Percentiles rank a stretch among this genome's conserved stretches.
Evolutionary conservation across 2,329 filamentous ascomycete genomes (phyloP).

Genomic region (Phaeosphaeriaceae sp.): DNA sequence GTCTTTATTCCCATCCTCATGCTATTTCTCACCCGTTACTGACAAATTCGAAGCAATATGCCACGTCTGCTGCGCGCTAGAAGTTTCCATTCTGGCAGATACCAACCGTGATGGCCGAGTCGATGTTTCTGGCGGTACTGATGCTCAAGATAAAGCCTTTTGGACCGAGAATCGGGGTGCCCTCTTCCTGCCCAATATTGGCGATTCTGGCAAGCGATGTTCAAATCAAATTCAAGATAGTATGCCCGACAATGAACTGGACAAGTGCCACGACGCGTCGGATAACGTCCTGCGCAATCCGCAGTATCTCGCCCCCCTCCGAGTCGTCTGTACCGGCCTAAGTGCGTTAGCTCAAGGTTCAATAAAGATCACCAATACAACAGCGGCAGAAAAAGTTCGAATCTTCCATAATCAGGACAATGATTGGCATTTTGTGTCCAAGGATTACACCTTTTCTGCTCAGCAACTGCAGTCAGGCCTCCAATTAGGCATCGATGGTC

Average conservation of each 20-base stretch:
- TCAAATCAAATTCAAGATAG: constrained; percentile 7
- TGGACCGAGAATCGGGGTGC: constrained; percentile 37
- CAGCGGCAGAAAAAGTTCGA: constrained; percentile 15
- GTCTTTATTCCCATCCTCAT: no score
- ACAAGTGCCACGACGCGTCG: constrained; percentile 46
- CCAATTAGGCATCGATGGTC: background rate
- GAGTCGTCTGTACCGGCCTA: constrained; percentile 29
- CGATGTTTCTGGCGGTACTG: constrained; percentile 26
- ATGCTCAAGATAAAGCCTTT: constrained; percentile 27
- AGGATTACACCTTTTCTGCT: background rate
- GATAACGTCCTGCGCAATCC: constrained; percentile 41
- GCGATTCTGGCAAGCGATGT: constrained; percentile 42
- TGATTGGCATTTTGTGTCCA: background rate
- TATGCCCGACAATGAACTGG: constrained; percentile 34
- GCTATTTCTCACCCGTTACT: no score
- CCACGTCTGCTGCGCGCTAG: no score
- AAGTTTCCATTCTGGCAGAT: no score
- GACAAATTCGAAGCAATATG: no score
- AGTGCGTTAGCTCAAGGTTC: background rate
- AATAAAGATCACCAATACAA: background rate
- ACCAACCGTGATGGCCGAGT: constrained; percentile 48
- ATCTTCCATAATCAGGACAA: background rate
- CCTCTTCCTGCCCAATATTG: constrained; percentile 48
- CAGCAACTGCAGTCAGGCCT: background rate
- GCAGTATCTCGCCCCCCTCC: constrained; percentile 40